These are phyloP conservation scores for Phycomyces nitens DNA, from an alignment of 192 early-diverging fungal genomes.

Conservation along the genomic window DNA sequence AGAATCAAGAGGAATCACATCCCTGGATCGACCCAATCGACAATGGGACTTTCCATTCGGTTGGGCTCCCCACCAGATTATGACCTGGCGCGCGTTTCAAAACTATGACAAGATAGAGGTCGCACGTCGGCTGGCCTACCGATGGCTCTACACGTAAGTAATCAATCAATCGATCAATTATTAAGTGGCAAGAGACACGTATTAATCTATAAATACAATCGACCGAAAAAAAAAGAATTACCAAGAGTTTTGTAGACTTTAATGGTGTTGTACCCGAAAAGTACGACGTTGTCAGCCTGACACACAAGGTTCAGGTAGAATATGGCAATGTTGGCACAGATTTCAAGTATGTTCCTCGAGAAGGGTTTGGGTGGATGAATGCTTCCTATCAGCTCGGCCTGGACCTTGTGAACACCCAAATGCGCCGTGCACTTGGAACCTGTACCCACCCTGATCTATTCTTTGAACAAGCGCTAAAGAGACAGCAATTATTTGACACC, in stretches of 20 bases:
- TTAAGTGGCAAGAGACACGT: no score
- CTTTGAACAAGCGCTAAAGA: conserved; percentile 42
- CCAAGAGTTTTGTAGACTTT: conserved; percentile 91
- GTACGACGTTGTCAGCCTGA: conserved; percentile 90
- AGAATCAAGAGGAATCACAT: conserved; percentile 75
- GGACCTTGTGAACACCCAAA: conserved; percentile 63
- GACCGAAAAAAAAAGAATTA: no score
- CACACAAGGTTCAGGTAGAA: conserved; percentile 89
- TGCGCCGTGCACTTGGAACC: conserved; percentile 75
- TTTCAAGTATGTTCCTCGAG: conserved; percentile 88
- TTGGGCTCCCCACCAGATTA: conserved; percentile 98
- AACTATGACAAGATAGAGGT: conserved; percentile 75
- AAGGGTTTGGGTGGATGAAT: conserved; percentile 99
- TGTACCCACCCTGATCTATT: conserved; percentile 68
- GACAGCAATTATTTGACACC: conserved; percentile 11
- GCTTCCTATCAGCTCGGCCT: conserved; percentile 84
- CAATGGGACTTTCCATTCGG: conserved; percentile 94
- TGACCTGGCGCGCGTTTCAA: conserved; percentile 87
- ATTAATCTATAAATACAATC: no score
- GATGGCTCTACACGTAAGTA: conserved; percentile 86
- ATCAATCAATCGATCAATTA: no score
- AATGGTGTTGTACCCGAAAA: conserved; percentile 97
- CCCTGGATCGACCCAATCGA: conserved; percentile 83
- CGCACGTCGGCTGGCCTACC: conserved; percentile 77
- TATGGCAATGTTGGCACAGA: conserved; percentile 94